Evolutionary conservation across 495 filamentous ascomycete genomes (phyloP).

Genomic region (Pyrenula massariospora): DNA sequence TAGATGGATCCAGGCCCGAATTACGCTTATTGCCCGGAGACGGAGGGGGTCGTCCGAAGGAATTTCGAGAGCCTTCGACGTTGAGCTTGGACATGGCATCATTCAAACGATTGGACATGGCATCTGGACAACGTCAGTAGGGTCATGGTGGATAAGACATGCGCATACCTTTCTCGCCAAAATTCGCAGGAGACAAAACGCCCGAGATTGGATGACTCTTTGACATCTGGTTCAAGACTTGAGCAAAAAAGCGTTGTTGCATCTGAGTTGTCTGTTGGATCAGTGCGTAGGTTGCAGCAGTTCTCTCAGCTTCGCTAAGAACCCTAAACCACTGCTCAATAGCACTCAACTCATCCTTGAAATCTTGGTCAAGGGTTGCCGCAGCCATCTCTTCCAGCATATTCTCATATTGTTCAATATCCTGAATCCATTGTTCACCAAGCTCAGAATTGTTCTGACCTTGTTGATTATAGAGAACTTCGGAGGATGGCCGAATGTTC

Average conservation of each 20-base stretch:
- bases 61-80: conserved; percentile 76
- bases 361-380: conserved; percentile 94
- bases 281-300: conserved; percentile 87
- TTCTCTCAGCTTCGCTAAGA: conserved; percentile 89
- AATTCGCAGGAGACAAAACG: conserved; percentile 87
- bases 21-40: conserved; percentile 75
- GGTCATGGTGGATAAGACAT: background rate
- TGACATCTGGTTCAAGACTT: conserved; percentile 96
- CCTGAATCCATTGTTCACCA: conserved; percentile 95
- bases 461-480: conserved; percentile 75
- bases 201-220: conserved; percentile 97
- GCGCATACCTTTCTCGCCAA: conserved; percentile 75
- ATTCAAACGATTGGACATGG: conserved; percentile 91
- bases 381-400: conserved; percentile 98
- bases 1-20: conserved; percentile 80
- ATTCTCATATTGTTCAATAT: conserved; percentile 96
- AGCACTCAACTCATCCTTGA: conserved; percentile 96
- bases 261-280: conserved; percentile 98
- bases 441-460: conserved; percentile 60
- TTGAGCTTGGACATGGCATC: conserved; percentile 96
- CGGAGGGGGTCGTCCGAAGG: conserved; percentile 66
- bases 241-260: conserved; percentile 98
- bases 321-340: conserved; percentile 99
- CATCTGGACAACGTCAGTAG: conserved; percentile 46
- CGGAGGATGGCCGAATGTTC: conserved; percentile 82